phyloP scores from a whole-genome alignment of 2,329 filamentous ascomycete species.

The Aspergillus alliaceus region DNA sequence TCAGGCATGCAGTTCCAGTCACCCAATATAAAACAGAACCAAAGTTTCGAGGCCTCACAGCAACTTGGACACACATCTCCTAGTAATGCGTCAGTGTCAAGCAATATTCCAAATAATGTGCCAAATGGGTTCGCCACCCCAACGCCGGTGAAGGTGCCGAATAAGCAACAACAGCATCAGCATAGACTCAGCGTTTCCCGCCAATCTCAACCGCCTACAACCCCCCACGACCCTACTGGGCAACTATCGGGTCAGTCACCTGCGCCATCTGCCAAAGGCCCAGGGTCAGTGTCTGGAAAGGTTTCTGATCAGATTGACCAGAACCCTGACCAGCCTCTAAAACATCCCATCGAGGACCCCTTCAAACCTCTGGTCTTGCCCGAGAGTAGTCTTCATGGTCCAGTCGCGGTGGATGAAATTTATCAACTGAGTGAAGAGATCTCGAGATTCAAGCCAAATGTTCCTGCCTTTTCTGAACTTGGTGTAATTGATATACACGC shows the following conservation, averaged over 20 bases:
- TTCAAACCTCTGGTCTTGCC: conserved; percentile 50
- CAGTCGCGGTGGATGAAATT: conserved; percentile 67
- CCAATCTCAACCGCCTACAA: conserved; percentile 32
- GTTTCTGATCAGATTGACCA: conserved; percentile 29
- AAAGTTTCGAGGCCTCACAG: conserved; percentile 45
- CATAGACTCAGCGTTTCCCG: conserved; percentile 35
- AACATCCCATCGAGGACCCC: conserved; percentile 42
- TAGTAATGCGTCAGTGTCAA: conserved; percentile 27
- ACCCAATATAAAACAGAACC: conserved; percentile 50
- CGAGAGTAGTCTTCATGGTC: conserved; percentile 64
- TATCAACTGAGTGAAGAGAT: conserved; percentile 67
- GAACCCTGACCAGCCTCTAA: conserved; percentile 32
- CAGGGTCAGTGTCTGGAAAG: conserved; percentile 28
- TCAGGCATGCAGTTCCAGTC: conserved; percentile 46
- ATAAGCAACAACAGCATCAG: conserved; percentile 32
- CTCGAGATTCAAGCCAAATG: conserved; percentile 67
- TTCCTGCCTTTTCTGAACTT: conserved; percentile 73
- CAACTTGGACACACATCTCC: conserved; percentile 35
- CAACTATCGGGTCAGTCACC: conserved; percentile 31
- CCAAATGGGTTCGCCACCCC: conserved; percentile 43
- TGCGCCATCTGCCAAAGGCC: conserved; percentile 28
- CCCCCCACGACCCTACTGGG: conserved; percentile 27
- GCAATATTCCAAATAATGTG: conserved; percentile 30
- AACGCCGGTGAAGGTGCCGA: conserved; percentile 34
- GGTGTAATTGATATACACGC: conserved; percentile 89